phyloP scores from a whole-genome alignment of 179 eudicot genomes.

The Beta macrorhiza region DNA sequence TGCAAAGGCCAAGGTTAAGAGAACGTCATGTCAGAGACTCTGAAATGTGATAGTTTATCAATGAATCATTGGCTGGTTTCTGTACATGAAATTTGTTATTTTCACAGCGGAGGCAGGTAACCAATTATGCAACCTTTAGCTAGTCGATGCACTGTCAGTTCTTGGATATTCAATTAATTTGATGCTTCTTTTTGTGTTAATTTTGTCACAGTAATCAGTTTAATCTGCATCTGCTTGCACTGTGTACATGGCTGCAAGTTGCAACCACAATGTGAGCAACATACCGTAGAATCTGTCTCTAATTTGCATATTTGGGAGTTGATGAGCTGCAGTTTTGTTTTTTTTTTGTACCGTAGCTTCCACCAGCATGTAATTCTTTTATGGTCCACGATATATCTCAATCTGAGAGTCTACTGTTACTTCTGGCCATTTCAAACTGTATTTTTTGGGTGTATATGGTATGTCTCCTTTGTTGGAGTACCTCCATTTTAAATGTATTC shows the following conservation, averaged over 20 bases:
- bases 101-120: neutral
- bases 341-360: neutral
- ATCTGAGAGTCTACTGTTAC: neutral
- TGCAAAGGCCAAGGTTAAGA: constrained; percentile 12
- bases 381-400: neutral
- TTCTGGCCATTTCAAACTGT: neutral
- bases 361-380: neutral
- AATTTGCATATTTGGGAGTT: neutral
- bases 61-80: constrained; percentile 5
- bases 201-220: neutral
- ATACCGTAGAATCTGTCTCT: neutral
- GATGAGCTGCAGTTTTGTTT: neutral
- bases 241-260: neutral
- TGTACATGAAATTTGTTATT: neutral
- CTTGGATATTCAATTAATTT: neutral
- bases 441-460: neutral
- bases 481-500: neutral
- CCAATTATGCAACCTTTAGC: neutral
- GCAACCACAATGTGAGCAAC: neutral
- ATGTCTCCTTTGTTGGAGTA: neutral
- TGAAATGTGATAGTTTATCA: neutral
- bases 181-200: neutral
- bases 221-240: neutral
- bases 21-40: constrained; percentile 13
- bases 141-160: neutral